Evolutionary conservation across 2,329 filamentous ascomycete genomes (phyloP).

Genomic region (Diaporthe aspalathi): DNA sequence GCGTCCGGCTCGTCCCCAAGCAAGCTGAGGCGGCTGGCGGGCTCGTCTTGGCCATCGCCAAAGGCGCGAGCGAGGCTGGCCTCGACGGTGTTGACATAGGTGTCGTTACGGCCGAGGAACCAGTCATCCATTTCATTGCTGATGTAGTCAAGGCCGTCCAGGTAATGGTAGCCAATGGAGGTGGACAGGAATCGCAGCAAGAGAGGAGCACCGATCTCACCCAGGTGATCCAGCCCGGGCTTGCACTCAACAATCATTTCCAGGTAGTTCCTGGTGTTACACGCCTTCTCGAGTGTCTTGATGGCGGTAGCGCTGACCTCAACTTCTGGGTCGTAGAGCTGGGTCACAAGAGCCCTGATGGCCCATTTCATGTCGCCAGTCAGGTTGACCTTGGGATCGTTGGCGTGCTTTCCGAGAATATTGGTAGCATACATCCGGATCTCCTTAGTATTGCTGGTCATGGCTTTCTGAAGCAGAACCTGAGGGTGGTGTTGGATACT

Average conservation of each 20-base stretch:
- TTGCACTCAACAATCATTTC: conserved; percentile 98
- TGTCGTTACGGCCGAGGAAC: conserved; percentile 96
- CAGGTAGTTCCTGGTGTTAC: conserved; percentile 88
- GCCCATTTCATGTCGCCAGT: conserved; percentile 87
- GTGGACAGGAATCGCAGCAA: conserved; percentile 93
- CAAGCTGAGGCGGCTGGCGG: conserved; percentile 66
- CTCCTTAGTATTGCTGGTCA: conserved; percentile 91
- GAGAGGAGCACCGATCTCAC: conserved; percentile 94
- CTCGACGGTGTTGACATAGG: conserved; percentile 94
- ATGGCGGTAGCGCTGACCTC: conserved; percentile 96
- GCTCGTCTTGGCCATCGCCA: conserved; percentile 70
- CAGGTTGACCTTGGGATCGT: conserved; percentile 57
- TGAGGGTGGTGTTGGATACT: conserved; percentile 87
- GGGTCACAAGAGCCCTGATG: conserved; percentile 95
- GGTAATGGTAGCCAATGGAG: conserved; percentile 96
- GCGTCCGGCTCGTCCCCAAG: conserved; percentile 68
- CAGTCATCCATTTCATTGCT: conserved; percentile 99
- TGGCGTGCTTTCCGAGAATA: conserved; percentile 87
- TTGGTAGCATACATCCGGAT: conserved; percentile 93
- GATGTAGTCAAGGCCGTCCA: conserved; percentile 97
- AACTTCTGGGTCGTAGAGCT: conserved; percentile 96
- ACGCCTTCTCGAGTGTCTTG: conserved; percentile 97
- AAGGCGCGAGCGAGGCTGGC: conserved; percentile 93
- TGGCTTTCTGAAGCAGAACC: conserved; percentile 90
- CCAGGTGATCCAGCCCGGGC: conserved; percentile 92